phyloP scores from a whole-genome alignment of 139 green algal species.

The Marvania coccoides region DNA sequence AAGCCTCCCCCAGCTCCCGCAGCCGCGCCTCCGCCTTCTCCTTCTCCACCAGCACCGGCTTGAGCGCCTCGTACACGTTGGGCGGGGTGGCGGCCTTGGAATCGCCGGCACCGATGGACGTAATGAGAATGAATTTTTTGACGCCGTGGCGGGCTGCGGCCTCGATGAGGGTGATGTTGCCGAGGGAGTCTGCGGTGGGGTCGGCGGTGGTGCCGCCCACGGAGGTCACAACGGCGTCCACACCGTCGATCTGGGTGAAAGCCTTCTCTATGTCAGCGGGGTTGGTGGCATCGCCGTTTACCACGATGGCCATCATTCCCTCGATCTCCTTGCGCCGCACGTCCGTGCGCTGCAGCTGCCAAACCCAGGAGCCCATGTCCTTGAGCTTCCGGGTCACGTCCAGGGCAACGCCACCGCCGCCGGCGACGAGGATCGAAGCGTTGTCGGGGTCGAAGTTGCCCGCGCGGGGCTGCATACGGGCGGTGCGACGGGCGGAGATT shows the following conservation, averaged over 20 bases:
- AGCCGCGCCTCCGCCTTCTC: constrained; percentile 85
- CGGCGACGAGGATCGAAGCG: constrained; percentile 80
- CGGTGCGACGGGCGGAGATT: not conserved
- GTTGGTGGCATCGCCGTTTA: constrained; percentile 80
- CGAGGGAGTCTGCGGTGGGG: constrained; percentile 65
- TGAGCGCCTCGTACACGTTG: constrained; percentile 83
- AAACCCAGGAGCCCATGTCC: constrained; percentile 93
- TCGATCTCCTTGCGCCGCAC: constrained; percentile 78
- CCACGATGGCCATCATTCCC: constrained; percentile 84
- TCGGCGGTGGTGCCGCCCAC: constrained; percentile 76
- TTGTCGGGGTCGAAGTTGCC: constrained; percentile 82
- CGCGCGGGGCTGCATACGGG: not conserved
- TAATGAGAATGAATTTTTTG: constrained; percentile 96
- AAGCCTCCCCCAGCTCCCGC: constrained; percentile 3
- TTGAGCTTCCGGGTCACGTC: constrained; percentile 77
- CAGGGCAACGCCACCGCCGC: constrained; percentile 82
- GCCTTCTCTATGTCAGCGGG: constrained; percentile 61
- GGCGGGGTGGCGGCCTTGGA: constrained; percentile 57
- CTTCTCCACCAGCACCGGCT: constrained; percentile 92
- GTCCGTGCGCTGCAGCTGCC: constrained; percentile 79
- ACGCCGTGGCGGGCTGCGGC: constrained; percentile 78
- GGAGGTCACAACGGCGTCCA: constrained; percentile 89
- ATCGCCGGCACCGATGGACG: constrained; percentile 84
- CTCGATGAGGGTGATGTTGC: constrained; percentile 97
- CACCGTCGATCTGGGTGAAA: constrained; percentile 75